These are phyloP conservation scores for Serpula lacrymans DNA, from an alignment of 768 basidiomycete genomes.

Conservation along the genomic window DNA sequence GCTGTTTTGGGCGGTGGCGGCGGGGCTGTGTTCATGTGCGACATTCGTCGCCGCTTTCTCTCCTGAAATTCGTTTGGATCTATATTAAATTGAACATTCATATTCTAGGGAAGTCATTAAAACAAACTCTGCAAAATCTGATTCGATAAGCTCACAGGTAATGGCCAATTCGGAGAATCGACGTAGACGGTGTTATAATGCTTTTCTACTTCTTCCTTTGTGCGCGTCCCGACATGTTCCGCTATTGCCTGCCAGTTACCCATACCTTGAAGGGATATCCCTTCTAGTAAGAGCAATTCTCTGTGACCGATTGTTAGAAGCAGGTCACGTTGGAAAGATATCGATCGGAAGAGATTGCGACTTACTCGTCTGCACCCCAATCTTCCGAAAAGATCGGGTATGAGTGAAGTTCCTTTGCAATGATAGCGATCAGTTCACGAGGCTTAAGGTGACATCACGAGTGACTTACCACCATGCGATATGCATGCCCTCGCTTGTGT, in stretches of 20 bases:
- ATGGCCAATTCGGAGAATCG: slow-evolving; percentile 72
- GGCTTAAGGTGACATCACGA: background rate
- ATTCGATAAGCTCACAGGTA: slow-evolving; percentile 58
- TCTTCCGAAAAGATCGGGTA: slow-evolving; percentile 93
- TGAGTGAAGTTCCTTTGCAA: slow-evolving; percentile 82
- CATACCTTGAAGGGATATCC: slow-evolving; percentile 80
- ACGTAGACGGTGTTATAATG: slow-evolving; percentile 87
- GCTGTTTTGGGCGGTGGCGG: slow-evolving; percentile 64
- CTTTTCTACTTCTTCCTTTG: slow-evolving; percentile 88
- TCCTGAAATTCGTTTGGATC: slow-evolving; percentile 83
- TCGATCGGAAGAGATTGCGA: slow-evolving; percentile 8
- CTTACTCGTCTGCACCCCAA: slow-evolving; percentile 98
- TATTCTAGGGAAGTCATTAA: slow-evolving; percentile 15
- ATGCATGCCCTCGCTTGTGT: slow-evolving; percentile 84
- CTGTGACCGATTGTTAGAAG: slow-evolving; percentile 35
- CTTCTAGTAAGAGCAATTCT: slow-evolving; percentile 87
- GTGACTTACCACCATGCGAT: slow-evolving; percentile 77
- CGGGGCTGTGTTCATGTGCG: slow-evolving; percentile 62
- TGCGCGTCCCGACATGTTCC: slow-evolving; percentile 90
- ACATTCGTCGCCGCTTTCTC: slow-evolving; percentile 84
- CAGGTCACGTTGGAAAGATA: background rate
- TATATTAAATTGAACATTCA: slow-evolving; percentile 64
- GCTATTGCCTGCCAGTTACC: slow-evolving; percentile 98
- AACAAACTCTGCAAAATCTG: slow-evolving; percentile 10
- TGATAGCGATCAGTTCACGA: slow-evolving; percentile 2